Evolutionary conservation across 2,329 filamentous ascomycete genomes (phyloP), one percentile per base, ranked within the genome.

Genomic region (Pyrenophora seminiperda): DNA sequence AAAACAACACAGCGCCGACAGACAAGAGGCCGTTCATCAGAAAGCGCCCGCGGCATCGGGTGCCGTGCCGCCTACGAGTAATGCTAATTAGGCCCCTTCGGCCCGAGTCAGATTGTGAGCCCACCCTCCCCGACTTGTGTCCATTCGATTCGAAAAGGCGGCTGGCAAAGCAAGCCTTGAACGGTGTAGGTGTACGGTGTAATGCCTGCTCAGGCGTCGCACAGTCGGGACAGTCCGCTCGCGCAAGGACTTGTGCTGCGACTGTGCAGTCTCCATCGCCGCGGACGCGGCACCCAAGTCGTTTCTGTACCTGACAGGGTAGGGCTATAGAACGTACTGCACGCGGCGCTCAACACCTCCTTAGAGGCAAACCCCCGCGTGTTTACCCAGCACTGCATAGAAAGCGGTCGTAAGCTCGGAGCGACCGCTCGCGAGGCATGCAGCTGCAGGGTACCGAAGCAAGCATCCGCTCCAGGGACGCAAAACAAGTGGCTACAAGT

Each of bases 261-360:
- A 27, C 24, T 27, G 24, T 59, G 27, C 36, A 18, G 29, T 47
- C 44, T 24, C 50, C 56, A 54, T 55, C 53, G 55, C 58, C 59
- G 51, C 54, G 38, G 53, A 47, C 53, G 40, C 59, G 60, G 58
- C 51, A 51, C 54, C 59, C 62, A 60, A 51, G 55, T 58, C 56
- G n/a, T n/a, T n/a, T n/a, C 59, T 59, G 61, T 9, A 61, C 41
- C 56, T 47, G 47, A 55, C 46, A 34, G 24, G 24, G 9, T 43
- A 34, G 24, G 24, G 9, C 24, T 27, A 27, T 27, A 27, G 4
- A 27, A n/a, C n/a, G n/a, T n/a, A n/a, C n/a, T 27, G 9, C 43
- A 32, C 38, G 31, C 19, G 22, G 34, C 42, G 38, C 31, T 33
- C 31, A 18, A 43, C 45, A 41, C 36, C 44, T 37, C 11, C 27